Conservation (phyloP, 768 basidiomycete species). For the Paxillus involutus region DNA sequence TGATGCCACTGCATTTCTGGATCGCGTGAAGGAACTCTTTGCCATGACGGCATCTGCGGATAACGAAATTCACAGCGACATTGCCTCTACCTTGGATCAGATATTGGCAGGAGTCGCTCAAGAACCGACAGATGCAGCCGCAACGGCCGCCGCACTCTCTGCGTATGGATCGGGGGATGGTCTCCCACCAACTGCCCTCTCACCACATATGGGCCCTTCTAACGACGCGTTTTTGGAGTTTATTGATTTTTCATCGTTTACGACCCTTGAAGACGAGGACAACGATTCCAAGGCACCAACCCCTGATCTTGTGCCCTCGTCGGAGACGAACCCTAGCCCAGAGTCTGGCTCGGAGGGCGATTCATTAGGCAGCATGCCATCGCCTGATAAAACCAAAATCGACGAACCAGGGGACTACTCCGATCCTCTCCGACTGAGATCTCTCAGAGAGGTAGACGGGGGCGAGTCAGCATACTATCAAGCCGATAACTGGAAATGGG, state of each 20-base stretch:
- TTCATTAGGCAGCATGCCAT: slow-evolving; percentile 41
- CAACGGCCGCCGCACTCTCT: slow-evolving; percentile 28
- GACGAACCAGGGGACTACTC: slow-evolving; percentile 46
- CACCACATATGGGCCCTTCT: slow-evolving; percentile 35
- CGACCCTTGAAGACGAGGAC: slow-evolving; percentile 54
- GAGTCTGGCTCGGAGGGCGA: slow-evolving; percentile 71
- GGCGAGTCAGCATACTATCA: slow-evolving; percentile 72
- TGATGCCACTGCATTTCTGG: slow-evolving; percentile 61
- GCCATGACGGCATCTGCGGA: slow-evolving; percentile 44
- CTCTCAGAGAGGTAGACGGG: slow-evolving; percentile 72
- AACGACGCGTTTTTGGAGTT: slow-evolving; percentile 46
- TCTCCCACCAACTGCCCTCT: slow-evolving; percentile 33
- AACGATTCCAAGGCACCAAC: slow-evolving; percentile 68
- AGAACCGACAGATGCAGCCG: slow-evolving; percentile 36
- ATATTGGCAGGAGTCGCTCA: slow-evolving; percentile 58
- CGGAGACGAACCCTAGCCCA: slow-evolving; percentile 76
- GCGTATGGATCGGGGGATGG: slow-evolving; percentile 26
- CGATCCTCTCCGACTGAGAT: slow-evolving; percentile 57
- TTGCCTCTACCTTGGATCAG: slow-evolving; percentile 61
- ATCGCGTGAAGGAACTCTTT: slow-evolving; percentile 63
- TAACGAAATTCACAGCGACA: slow-evolving; percentile 41
- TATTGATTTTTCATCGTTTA: slow-evolving; percentile 68
- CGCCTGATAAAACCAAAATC: slow-evolving; percentile 50
- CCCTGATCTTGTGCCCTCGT: slow-evolving; percentile 68
- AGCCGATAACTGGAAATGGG: slow-evolving; percentile 66